Conservation (phyloP, 2,329 filamentous ascomycete genomes). For the Pestalotiopsis sp. region DNA sequence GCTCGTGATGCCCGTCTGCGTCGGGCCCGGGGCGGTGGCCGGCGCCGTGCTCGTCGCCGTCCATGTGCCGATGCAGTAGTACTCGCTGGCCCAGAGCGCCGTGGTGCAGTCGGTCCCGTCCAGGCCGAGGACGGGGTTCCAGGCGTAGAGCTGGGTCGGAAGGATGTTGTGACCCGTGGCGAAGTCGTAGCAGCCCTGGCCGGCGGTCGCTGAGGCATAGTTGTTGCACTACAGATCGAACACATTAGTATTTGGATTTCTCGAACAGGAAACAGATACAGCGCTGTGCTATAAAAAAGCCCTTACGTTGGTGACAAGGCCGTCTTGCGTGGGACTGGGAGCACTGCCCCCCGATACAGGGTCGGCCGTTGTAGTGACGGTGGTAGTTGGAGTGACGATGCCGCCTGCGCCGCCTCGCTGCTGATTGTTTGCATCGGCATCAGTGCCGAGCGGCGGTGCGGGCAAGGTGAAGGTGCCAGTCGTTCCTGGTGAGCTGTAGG, state of each 20-base stretch:
- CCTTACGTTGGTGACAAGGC: slow-evolving; percentile 4
- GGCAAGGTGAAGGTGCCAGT: background rate
- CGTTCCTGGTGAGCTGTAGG: slow-evolving; percentile 1
- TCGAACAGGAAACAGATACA: no score
- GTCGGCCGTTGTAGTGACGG: background rate
- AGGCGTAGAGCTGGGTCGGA: background rate
- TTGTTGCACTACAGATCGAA: background rate
- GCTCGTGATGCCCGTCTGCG: slow-evolving; percentile 24
- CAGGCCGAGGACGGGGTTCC: slow-evolving; percentile 13
- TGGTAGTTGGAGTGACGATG: slow-evolving; percentile 2
- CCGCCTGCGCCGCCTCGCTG: slow-evolving; percentile 1
- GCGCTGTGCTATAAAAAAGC: no score
- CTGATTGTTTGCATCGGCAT: slow-evolving; percentile 8
- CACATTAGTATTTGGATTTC: no score
- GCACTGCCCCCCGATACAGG: slow-evolving; percentile 3
- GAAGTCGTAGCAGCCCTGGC: slow-evolving; percentile 1
- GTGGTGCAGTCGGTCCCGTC: slow-evolving; percentile 12
- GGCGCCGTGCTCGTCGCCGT: background rate
- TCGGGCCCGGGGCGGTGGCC: slow-evolving; percentile 22
- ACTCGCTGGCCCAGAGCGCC: slow-evolving; percentile 13
- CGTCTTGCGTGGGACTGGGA: slow-evolving; percentile 13
- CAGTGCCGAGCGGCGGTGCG: background rate
- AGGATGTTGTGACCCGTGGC: background rate
- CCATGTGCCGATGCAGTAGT: slow-evolving; percentile 11
- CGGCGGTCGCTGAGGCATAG: background rate